Base-by-base conservation (phyloP, 2,329 filamentous ascomycete species). In the Colletotrichum filicis region DNA sequence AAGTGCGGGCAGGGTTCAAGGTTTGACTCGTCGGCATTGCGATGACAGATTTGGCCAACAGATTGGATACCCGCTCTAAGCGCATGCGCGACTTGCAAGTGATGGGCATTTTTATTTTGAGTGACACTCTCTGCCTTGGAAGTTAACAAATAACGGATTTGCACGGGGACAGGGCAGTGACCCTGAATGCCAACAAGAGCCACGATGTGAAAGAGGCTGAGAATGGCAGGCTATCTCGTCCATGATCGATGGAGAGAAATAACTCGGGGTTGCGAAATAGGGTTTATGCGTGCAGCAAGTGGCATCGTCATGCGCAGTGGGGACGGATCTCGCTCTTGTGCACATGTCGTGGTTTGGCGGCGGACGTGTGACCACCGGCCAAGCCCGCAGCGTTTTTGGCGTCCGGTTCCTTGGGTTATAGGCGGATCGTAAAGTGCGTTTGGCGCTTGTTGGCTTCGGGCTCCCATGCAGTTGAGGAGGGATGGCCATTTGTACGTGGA, bases 261-360 rank as follows among this genome's bases (percentile, higher is more conserved):
- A 35, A 28, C 26, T 32, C 55, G 30, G 24, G 4, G 59, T 26
- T 32, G 42, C 26, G 64, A 42, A 58, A 49, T 52, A 62, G 64
- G 65, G 58, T 72, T 53, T 24, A 62, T 63, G 69, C 22, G 62
- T 66, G 61, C 46, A 71, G 56, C 30, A 5, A 30, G 37, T 30
- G 56, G 65, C 49, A 62, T 60, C 37, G 49, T 72, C 46, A 62
- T 68, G 58, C 52, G 26, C 49, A 46, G 56, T 32, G 32, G 57
- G 49, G 49, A 46, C 28, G 58, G 49, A 57, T 57, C 58, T n/a
- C 63, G 49, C 49, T 19, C 37, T 42, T 19, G 32, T 22, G 42
- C 68, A 49, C 35, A 32, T 22, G 28, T 56, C 32, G 46, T 62
- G 22, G 65, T 26, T 59, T 16, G 67, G 55, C 42, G 53, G 22